Percentiles rank a stretch among this genome's conserved stretches.
Evolutionary conservation across 2,329 filamentous ascomycete genomes (phyloP).

Genomic region (Botryosphaeria dothidea): DNA sequence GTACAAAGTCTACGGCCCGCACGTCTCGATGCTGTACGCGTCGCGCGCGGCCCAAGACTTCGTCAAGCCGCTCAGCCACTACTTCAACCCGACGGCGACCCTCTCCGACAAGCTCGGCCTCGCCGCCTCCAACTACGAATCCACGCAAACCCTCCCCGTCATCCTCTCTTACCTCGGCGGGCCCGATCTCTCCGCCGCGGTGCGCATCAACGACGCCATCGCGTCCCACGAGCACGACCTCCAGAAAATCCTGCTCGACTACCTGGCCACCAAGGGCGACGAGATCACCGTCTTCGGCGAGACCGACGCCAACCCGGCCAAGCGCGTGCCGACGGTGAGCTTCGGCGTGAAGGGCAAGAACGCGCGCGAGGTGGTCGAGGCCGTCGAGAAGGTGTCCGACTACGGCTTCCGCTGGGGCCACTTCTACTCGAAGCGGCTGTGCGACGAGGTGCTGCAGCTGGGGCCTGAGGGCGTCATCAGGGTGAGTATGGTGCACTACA

Average conservation of each 20-base stretch:
- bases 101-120: conserved; percentile 69
- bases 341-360: conserved; percentile 62
- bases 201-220: conserved; percentile 52
- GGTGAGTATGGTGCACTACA: conserved; percentile 74
- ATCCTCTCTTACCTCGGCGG: conserved; percentile 63
- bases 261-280: conserved; percentile 55
- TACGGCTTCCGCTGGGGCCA: conserved; percentile 68
- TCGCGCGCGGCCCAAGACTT: conserved; percentile 56
- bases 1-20: conserved; percentile 79
- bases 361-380: conserved; percentile 61
- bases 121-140: conserved; percentile 70
- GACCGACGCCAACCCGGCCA: conserved; percentile 45
- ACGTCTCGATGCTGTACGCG: conserved; percentile 71
- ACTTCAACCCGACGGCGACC: conserved; percentile 63
- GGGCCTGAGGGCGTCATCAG: conserved; percentile 64
- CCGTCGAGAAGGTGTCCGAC: conserved; percentile 59
- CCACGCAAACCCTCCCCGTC: conserved; percentile 61
- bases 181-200: conserved; percentile 30
- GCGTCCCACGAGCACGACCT: conserved; percentile 61
- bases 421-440: conserved; percentile 68
- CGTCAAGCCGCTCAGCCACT: conserved; percentile 63
- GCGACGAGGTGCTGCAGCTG: conserved; percentile 60
- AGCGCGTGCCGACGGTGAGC: conserved; percentile 66
- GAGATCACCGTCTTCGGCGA: conserved; percentile 61
- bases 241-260: conserved; percentile 60